Evolutionary conservation across 108 stramenopile species (phyloP), one percentile per base, ranked within the genome.

Genomic region (Tribonema minus): DNA sequence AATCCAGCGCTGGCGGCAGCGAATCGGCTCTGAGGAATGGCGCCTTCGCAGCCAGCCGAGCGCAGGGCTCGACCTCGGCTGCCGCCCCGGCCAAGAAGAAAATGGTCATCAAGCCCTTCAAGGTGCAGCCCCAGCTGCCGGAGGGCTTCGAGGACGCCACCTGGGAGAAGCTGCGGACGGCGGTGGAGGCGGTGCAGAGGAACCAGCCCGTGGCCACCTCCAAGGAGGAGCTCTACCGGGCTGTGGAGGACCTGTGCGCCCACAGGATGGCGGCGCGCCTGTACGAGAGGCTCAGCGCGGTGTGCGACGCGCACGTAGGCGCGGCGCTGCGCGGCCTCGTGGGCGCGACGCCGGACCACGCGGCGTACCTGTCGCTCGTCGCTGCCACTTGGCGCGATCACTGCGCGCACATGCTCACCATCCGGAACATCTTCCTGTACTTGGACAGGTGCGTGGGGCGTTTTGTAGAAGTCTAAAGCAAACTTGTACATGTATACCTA

Each of bases 371-470:
- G 70, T 75, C 61, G 60, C 36, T 37, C 0, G 87, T 89, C 59
- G 83, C 81, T 12, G 68, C 26, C 20, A 41, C 78, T 5, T 88
- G 88, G 88, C 62, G 60, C 37, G 81, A 88, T 37, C 86, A 88
- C 83, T 84, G 83, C 82, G 83, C 75, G 30, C 80, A 84, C 31
- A 72, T 93, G 86, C 85, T 82, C 1, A 90, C 86, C 62, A 87
- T 93, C 12, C 86, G 92, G 27, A 88, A 85, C 68, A 88, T 93
- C 26, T 93, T 91, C 64, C 80, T 92, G 61, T 90, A 89, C 79
- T 85, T 93, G 46, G 92, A 93, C 84, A 81, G 90, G 54, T 83
- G 76, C n/a, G n/a, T n/a, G n/a, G n/a, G n/a, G n/a, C n/a, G n/a
- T n/a, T n/a, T n/a, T n/a, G n/a, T n/a, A n/a, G n/a, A n/a, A n/a